Evolutionary conservation across 208 protist species (phyloP).

Genomic region (Trypanosoma vivax): DNA sequence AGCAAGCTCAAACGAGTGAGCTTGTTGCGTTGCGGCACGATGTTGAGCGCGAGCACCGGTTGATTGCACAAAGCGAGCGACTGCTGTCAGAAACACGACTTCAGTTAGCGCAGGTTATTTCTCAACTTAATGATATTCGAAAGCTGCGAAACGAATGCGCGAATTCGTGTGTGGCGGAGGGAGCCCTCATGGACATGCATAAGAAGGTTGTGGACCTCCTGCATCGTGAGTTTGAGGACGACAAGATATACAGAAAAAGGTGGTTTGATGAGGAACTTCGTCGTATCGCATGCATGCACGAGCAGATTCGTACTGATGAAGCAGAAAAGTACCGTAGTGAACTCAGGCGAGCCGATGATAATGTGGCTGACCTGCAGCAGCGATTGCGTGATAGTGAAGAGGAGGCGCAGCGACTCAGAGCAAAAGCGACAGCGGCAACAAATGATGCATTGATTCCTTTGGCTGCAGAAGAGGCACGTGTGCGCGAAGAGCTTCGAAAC

Average conservation of each 20-base stretch:
- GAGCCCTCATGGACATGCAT: slow-evolving; percentile 41
- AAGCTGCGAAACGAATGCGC: slow-evolving; percentile 19
- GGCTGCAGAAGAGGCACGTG: slow-evolving; percentile 13
- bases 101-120: slow-evolving; percentile 38
- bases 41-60: slow-evolving; percentile 47
- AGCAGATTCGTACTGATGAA: slow-evolving; percentile 36
- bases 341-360: slow-evolving; percentile 31
- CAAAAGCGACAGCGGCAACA: slow-evolving; percentile 24
- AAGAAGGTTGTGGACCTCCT: slow-evolving; percentile 40
- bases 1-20: slow-evolving; percentile 42
- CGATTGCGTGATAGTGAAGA: slow-evolving; percentile 37
- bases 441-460: not conserved
- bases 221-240: slow-evolving; percentile 69
- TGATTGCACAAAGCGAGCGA: slow-evolving; percentile 34
- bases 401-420: slow-evolving; percentile 43
- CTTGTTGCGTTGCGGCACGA: slow-evolving; percentile 39
- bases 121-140: slow-evolving; percentile 48
- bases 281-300: slow-evolving; percentile 34
- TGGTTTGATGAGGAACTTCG: slow-evolving; percentile 54
- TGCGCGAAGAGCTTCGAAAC: slow-evolving; percentile 56
- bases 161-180: slow-evolving; percentile 22
- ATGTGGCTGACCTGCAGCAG: slow-evolving; percentile 30
- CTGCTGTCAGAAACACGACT: slow-evolving; percentile 57
- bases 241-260: slow-evolving; percentile 47
- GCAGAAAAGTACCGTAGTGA: slow-evolving; percentile 37